Evolutionary conservation across 2,329 filamentous ascomycete species (phyloP).

Genomic region (Emericellopsis cladophorae): DNA sequence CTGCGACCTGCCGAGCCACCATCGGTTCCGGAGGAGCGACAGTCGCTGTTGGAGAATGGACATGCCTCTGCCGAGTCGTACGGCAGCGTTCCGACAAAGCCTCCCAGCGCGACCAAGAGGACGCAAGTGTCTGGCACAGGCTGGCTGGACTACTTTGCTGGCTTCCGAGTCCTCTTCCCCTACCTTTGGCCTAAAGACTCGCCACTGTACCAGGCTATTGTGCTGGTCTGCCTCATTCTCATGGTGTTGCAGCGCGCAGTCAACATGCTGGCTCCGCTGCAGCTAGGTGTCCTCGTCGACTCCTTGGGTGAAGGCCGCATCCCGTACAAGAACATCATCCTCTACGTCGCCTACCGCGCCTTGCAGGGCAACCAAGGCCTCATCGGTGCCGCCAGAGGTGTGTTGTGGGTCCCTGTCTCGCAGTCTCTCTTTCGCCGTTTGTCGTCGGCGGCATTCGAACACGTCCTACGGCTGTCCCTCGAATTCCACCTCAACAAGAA

Average conservation of each 20-base stretch:
- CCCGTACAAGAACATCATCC: constrained; percentile 19
- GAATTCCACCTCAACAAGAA: constrained; percentile 96
- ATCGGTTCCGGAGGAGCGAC: constrained; percentile 19
- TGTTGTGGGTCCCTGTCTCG: constrained; percentile 91
- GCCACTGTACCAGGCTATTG: constrained; percentile 57
- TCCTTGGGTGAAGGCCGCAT: constrained; percentile 43
- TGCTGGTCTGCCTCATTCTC: constrained; percentile 70
- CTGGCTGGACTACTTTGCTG: constrained; percentile 92
- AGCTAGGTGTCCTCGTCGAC: constrained; percentile 68
- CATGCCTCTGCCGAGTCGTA: constrained; percentile 15
- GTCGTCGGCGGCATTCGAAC: constrained; percentile 91
- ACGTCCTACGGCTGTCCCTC: constrained; percentile 86
- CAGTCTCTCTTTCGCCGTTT: constrained; percentile 94
- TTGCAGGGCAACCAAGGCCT: constrained; percentile 83
- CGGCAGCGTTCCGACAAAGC: constrained; percentile 7
- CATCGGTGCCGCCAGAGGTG: constrained; percentile 67
- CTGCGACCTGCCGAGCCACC: constrained; percentile 11
- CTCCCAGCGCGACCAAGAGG: constrained; percentile 6
- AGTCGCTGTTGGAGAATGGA: constrained; percentile 25
- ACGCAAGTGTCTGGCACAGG: constrained; percentile 20
- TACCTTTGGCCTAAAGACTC: constrained; percentile 88
- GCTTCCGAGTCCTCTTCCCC: constrained; percentile 88
- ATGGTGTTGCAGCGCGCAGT: constrained; percentile 70
- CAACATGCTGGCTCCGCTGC: constrained; percentile 74
- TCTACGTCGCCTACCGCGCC: constrained; percentile 58